These are phyloP conservation scores for Capsicum pubescens DNA, from an alignment of 257 asterid species.

Conservation along the genomic window DNA sequence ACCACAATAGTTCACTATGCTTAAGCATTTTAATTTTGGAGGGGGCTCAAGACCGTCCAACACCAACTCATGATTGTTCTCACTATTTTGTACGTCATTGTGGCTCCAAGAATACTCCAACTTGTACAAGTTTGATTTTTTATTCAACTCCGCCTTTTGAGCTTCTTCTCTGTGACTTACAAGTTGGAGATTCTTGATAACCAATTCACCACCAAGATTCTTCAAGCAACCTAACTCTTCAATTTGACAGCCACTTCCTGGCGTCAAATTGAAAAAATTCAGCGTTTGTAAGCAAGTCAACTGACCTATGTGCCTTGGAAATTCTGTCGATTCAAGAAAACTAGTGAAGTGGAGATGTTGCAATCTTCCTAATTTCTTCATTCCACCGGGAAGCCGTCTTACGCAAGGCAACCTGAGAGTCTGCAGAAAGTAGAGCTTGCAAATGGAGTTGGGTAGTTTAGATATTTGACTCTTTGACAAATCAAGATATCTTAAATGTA, in stretches of 20 bases:
- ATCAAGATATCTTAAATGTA: neutral
- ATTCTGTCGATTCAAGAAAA: neutral
- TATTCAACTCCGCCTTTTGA: neutral
- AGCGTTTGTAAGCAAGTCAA: neutral
- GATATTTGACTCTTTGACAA: neutral
- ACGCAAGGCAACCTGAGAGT: neutral
- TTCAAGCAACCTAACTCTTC: neutral
- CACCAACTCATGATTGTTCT: neutral
- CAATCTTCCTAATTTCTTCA: neutral
- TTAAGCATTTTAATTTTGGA: conserved; percentile 1
- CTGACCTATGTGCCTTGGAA: neutral
- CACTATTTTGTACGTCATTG: neutral
- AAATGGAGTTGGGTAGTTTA: neutral
- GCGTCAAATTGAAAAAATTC: neutral
- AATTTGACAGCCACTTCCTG: neutral
- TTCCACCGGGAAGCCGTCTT: neutral
- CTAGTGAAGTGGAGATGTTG: neutral
- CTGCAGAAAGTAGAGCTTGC: neutral
- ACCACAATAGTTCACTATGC: neutral
- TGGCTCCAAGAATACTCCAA: conserved; percentile 2
- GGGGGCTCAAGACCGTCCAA: conserved; percentile 26
- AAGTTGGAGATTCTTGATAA: neutral
- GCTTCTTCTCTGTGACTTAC: neutral
- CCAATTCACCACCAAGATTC: neutral
- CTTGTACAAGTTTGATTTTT: neutral